Conservation (phyloP, 208 protist genomes). For the Porcisia deanei region DNA sequence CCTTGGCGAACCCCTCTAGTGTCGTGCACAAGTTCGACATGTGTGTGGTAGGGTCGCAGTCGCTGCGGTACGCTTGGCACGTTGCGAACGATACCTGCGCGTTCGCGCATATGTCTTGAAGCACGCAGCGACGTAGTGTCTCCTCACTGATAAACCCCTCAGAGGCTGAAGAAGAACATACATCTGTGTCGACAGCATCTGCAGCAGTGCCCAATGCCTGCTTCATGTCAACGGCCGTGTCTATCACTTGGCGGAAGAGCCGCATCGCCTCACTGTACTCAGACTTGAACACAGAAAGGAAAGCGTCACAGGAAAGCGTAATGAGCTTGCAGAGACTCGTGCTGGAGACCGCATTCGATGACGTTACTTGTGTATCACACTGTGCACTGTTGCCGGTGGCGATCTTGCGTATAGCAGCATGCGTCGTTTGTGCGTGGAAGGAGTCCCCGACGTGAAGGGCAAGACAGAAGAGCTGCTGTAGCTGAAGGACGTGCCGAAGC, state of each 20-base stretch:
- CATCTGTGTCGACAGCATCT: not conserved
- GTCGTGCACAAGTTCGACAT: constrained; percentile 34
- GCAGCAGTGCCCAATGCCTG: not conserved
- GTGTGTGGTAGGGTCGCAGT: constrained; percentile 19
- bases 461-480: constrained; percentile 47
- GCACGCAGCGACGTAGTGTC: constrained; percentile 24
- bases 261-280: constrained; percentile 20
- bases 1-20: constrained; percentile 62
- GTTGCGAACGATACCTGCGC: constrained; percentile 65
- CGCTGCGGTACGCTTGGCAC: constrained; percentile 62
- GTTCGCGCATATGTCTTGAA: constrained; percentile 51
- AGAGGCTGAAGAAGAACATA: not conserved
- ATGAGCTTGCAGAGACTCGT: constrained; percentile 9
- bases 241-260: constrained; percentile 21
- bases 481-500: constrained; percentile 32
- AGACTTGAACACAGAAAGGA: constrained; percentile 19
- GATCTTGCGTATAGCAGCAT: not conserved
- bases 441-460: constrained; percentile 34
- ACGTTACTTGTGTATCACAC: not conserved
- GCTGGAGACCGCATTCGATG: constrained; percentile 13
- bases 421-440: constrained; percentile 15
- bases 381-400: not conserved
- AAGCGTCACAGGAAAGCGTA: constrained; percentile 21
- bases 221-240: constrained; percentile 10
- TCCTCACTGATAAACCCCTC: constrained; percentile 23